Evolutionary conservation across 257 asterid species (phyloP), one percentile per base, ranked within the genome.

Genomic region (Pogostemon cablin): DNA sequence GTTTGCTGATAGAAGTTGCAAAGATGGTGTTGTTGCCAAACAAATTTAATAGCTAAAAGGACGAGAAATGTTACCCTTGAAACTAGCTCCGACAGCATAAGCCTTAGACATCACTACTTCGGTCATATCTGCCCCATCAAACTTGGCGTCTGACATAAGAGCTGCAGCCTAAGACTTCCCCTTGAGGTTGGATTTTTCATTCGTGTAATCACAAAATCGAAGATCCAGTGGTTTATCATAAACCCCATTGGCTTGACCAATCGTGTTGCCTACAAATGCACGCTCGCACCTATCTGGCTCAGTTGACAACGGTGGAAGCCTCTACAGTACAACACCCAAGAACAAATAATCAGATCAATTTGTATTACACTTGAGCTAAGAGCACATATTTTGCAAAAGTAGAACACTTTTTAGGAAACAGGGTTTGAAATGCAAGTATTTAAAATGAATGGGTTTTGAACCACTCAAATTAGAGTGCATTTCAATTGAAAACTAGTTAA

Each of bases 101-200:
- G 98, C 98, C 82, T 93, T 93, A 0, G 98, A 91, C 98, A 93
- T 93, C 6, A 93, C 79, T 7, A 93, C 98, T 80, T 93, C 99
- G 49, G 95, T 35, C 96, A 93, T 83, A 77, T 93, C 98, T 3
- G 99, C 99, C 1, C 96, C 98, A 75, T 93, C 99, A 76, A 93
- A 93, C 82, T 89, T 93, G 82, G 99, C 97, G 34, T 78, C 98
- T 0, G 99, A 78, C 99, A 93, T 84, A 61, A 93, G 98, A 9
- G 99, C 96, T 5, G 99, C 98, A 2, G 99, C 74, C 59, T 91
- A 80, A 72, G 98, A 80, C 80, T 89, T 91, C 67, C 99, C 99
- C 84, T 89, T 93, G 61, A 93, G 98, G 79, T 93, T 93, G 58
- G 85, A 79, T 79, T 91, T 93, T 65, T 91, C 99, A 48, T 93